Evolutionary conservation across 2,329 filamentous ascomycete species (phyloP).

Genomic region (Verticillium albo-atrum): DNA sequence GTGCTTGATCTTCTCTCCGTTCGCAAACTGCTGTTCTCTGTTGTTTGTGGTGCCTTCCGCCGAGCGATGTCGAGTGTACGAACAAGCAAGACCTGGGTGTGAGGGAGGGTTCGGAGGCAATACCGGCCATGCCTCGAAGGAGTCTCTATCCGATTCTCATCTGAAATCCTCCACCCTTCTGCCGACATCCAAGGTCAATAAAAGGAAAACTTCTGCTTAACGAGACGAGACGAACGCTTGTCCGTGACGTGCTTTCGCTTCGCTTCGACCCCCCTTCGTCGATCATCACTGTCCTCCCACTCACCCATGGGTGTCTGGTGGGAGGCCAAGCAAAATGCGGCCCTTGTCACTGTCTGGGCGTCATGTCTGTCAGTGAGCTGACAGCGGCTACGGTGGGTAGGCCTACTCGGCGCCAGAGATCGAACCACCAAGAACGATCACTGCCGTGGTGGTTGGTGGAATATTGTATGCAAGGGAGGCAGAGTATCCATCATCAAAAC

Average conservation of each 20-base stretch:
- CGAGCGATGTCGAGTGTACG: too few species aligned
- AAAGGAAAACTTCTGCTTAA: neutral
- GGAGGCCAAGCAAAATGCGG: neutral
- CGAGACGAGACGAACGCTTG: neutral
- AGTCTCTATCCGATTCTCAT: too few species aligned
- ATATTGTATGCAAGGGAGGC: neutral
- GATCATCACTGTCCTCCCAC: neutral
- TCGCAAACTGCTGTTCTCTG: too few species aligned
- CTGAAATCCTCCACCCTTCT: neutral
- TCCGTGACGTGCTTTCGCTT: neutral
- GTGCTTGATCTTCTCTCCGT: too few species aligned
- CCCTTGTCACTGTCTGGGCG: neutral
- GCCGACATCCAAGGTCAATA: neutral
- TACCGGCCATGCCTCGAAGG: too few species aligned
- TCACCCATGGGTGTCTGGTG: too few species aligned
- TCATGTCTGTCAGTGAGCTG: neutral
- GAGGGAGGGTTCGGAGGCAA: too few species aligned
- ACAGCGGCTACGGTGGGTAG: neutral
- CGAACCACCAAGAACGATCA: too few species aligned
- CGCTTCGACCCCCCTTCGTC: neutral
- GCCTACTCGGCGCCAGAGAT: too few species aligned
- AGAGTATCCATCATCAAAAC: neutral
- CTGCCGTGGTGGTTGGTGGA: too few species aligned
- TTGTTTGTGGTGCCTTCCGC: too few species aligned
- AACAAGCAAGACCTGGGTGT: too few species aligned